Evolutionary conservation across 352 stramenopile genomes (phyloP).

Genomic region (Phytophthora quininea): DNA sequence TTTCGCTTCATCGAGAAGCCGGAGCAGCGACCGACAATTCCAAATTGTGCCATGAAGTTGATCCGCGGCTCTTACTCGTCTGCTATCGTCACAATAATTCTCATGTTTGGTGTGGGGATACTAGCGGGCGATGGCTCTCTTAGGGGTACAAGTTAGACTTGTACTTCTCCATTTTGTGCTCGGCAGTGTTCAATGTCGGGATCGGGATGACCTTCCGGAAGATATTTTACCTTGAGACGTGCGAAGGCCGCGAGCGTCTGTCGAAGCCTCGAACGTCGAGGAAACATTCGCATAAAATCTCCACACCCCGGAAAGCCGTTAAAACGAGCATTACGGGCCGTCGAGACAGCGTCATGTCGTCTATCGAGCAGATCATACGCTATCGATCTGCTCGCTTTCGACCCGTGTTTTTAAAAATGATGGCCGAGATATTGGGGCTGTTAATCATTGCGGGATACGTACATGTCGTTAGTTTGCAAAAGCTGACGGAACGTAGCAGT

Average conservation of each 20-base stretch:
- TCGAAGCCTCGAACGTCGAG: background rate
- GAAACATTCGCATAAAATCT: background rate
- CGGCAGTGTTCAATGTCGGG: background rate
- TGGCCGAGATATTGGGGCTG: background rate
- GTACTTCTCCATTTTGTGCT: background rate
- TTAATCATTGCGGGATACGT: background rate
- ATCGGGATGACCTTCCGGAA: background rate
- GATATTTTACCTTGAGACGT: background rate
- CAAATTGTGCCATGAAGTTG: constrained; percentile 17
- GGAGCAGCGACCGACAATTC: constrained; percentile 7
- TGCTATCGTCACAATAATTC: background rate
- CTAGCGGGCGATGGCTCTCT: background rate
- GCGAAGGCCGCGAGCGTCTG: background rate
- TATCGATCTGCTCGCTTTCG: background rate
- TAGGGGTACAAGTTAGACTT: background rate
- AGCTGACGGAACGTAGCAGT: constrained; percentile 1
- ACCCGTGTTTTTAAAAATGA: background rate
- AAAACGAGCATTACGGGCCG: background rate
- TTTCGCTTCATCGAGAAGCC: constrained; percentile 9
- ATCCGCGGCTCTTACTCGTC: background rate
- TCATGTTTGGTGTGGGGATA: constrained; percentile 10
- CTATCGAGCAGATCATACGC: no score
- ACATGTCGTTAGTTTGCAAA: constrained; percentile 18
- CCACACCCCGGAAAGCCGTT: background rate
- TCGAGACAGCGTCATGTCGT: no score